Percentiles rank a stretch among this genome's conserved stretches.
Evolutionary conservation across 306 rosid species (phyloP).

Genomic region (Luffa acutangula): DNA sequence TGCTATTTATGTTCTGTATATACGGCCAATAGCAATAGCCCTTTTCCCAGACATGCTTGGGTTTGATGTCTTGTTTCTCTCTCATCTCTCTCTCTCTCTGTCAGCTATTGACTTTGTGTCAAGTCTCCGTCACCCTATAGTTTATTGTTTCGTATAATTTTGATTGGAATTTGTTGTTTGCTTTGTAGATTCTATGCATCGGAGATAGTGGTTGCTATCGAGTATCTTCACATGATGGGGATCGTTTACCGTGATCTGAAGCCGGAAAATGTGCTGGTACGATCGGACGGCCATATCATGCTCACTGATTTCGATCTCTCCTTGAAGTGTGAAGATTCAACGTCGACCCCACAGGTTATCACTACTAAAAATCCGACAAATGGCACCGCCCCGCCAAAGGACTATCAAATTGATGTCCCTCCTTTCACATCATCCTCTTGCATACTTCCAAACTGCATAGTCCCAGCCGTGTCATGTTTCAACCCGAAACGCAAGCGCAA

Average conservation of each 20-base stretch:
- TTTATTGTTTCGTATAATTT: not conserved
- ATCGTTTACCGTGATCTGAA: conserved; percentile 80
- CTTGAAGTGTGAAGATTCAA: conserved; percentile 26
- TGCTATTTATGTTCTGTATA: conserved; percentile 4
- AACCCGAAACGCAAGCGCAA: conserved; percentile 36
- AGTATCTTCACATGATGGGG: conserved; percentile 92
- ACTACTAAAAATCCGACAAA: conserved; percentile 26
- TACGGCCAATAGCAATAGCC: not conserved
- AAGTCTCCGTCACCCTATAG: not conserved
- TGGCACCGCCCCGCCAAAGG: conserved; percentile 3
- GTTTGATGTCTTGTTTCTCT: conserved; percentile 1
- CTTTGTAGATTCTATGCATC: conserved; percentile 63
- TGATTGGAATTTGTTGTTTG: not conserved
- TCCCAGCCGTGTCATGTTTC: conserved; percentile 53
- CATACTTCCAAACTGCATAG: conserved; percentile 58
- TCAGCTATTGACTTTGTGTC: conserved; percentile 2
- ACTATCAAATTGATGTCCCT: conserved; percentile 21
- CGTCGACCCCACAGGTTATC: conserved; percentile 42
- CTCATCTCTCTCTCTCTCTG: not conserved
- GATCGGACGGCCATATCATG: conserved; percentile 79
- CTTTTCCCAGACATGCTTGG: conserved; percentile 1
- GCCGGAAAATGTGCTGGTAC: conserved; percentile 69
- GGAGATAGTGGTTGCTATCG: conserved; percentile 67
- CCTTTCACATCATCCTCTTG: conserved; percentile 45
- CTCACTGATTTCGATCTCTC: conserved; percentile 72